Evolutionary conservation across 164 flowering plant species (phyloP).

Genomic region (Magnolia sinica): DNA sequence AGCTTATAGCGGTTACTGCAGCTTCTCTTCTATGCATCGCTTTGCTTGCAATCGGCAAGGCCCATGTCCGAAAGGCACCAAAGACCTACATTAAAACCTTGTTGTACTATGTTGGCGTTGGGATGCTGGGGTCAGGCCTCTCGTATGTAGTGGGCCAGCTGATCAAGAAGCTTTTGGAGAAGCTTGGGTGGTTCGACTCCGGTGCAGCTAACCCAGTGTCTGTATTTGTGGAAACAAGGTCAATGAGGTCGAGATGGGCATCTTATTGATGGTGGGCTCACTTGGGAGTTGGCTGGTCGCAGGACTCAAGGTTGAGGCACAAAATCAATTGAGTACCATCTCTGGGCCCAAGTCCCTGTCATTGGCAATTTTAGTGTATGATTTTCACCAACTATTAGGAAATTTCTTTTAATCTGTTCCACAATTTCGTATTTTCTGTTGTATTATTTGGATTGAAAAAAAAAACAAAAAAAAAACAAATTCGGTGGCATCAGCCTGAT

Average conservation of each 20-base stretch:
- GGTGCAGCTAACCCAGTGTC: not conserved
- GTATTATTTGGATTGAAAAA: no score
- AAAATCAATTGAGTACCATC: no score
- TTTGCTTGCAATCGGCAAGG: slow-evolving; percentile 42
- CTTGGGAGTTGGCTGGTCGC: not conserved
- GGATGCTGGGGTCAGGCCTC: slow-evolving; percentile 32
- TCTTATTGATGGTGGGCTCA: slow-evolving; percentile 7
- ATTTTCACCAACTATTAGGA: no score
- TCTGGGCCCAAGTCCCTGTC: no score
- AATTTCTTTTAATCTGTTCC: no score
- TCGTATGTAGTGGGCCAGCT: slow-evolving; percentile 31
- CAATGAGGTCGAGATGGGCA: slow-evolving; percentile 10
- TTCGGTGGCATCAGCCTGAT: no score
- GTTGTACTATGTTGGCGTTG: slow-evolving; percentile 22
- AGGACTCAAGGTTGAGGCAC: no score
- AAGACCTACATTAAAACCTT: slow-evolving; percentile 30
- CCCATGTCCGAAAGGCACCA: slow-evolving; percentile 19
- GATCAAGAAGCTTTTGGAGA: slow-evolving; percentile 26
- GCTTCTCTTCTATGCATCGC: slow-evolving; percentile 43
- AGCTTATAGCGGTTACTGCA: slow-evolving; percentile 37
- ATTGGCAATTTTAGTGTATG: no score
- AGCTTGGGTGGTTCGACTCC: slow-evolving; percentile 21
- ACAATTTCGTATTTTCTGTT: no score
- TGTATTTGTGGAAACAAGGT: not conserved
- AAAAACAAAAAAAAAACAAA: no score